Conservation (phyloP, 139 green algal species). For the Volvox africanus region DNA sequence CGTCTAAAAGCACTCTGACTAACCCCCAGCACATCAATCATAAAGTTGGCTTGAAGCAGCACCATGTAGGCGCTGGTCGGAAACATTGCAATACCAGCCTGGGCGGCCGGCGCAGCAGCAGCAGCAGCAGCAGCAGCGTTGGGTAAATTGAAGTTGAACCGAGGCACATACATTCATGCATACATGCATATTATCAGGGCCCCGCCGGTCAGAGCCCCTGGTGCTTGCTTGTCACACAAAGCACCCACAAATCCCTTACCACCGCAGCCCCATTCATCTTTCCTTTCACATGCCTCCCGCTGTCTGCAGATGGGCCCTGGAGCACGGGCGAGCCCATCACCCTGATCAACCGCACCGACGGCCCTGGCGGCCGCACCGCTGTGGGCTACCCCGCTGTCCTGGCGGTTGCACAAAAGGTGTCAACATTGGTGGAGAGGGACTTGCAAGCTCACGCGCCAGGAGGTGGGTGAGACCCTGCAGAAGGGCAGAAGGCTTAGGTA, state of each 20-base stretch:
- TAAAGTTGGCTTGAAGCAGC: constrained; percentile 49
- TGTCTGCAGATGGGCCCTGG: not conserved
- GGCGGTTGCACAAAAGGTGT: not conserved
- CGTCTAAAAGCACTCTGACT: not conserved
- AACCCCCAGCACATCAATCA: constrained; percentile 33
- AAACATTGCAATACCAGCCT: constrained; percentile 50
- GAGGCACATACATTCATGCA: too few relatives aligned
- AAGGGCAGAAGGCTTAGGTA: not conserved
- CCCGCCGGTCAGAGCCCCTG: too few relatives aligned
- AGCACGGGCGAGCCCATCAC: constrained; percentile 4
- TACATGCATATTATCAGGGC: too few relatives aligned
- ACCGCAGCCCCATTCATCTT: not conserved
- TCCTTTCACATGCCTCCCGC: too few relatives aligned
- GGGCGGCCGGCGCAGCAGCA: too few relatives aligned
- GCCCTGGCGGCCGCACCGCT: not conserved
- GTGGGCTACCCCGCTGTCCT: constrained; percentile 30
- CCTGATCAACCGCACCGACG: not conserved
- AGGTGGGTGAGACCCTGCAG: not conserved
- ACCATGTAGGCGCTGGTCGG: constrained; percentile 45
- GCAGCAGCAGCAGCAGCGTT: too few relatives aligned
- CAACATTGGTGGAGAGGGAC: constrained; percentile 51
- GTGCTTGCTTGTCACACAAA: too few relatives aligned
- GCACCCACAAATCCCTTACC: too few relatives aligned
- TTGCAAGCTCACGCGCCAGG: constrained; percentile 34
- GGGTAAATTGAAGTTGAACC: too few relatives aligned